phyloP scores from a whole-genome alignment of 2,329 filamentous ascomycete species.

The Diplodia intermedia region DNA sequence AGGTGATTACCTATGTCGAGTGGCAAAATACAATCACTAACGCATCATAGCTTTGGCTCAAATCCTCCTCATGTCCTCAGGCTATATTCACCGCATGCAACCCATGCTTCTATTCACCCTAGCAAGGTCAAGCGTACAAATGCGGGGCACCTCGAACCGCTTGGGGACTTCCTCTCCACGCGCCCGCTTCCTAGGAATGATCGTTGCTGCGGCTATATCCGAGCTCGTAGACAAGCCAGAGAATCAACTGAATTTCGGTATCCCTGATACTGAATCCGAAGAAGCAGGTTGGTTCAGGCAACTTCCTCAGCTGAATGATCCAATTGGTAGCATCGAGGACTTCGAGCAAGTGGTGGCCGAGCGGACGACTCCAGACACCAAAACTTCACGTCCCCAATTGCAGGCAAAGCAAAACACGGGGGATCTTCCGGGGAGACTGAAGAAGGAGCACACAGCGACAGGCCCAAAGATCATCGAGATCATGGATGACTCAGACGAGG shows the following conservation, averaged over 20 bases:
- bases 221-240: slow-evolving; percentile 70
- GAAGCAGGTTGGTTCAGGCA: slow-evolving; percentile 79
- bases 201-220: slow-evolving; percentile 77
- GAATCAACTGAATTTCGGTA: slow-evolving; percentile 79
- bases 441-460: slow-evolving; percentile 36
- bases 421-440: not conserved
- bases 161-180: slow-evolving; percentile 76
- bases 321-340: slow-evolving; percentile 55
- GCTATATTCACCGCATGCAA: slow-evolving; percentile 72
- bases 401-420: not conserved
- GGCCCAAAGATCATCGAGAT: slow-evolving; percentile 60
- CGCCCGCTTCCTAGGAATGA: slow-evolving; percentile 85
- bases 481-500: slow-evolving; percentile 59
- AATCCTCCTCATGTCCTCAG: slow-evolving; percentile 76
- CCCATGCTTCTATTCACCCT: slow-evolving; percentile 72
- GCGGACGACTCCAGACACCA: slow-evolving; percentile 25
- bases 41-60: slow-evolving; percentile 73
- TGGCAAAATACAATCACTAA: not conserved
- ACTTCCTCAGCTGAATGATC: slow-evolving; percentile 69
- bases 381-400: not conserved
- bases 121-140: slow-evolving; percentile 74
- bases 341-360: slow-evolving; percentile 29
- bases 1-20: slow-evolving; percentile 57
- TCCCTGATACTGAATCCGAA: slow-evolving; percentile 75
- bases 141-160: slow-evolving; percentile 83